phyloP scores from a whole-genome alignment of 179 eudicot species.

The Gypsophila paniculata region DNA sequence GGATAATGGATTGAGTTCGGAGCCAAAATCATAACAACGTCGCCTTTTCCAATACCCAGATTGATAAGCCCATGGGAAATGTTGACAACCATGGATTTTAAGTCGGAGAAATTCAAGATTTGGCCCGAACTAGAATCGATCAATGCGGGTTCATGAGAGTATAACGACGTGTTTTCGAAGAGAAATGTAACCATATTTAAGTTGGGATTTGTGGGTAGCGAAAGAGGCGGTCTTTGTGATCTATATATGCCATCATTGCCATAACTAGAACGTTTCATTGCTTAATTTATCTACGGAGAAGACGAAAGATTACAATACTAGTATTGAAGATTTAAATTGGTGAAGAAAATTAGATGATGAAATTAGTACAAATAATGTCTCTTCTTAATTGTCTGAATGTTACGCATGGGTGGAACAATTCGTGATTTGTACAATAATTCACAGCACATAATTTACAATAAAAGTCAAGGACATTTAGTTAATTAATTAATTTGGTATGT shows the following conservation, averaged over 20 bases:
- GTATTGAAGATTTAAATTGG: no score
- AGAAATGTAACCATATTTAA: slow-evolving; percentile 53
- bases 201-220: slow-evolving; percentile 34
- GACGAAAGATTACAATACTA: no score
- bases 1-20: slow-evolving; percentile 72
- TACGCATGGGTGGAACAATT: no score
- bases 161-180: slow-evolving; percentile 42
- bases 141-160: slow-evolving; percentile 50
- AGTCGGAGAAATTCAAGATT: slow-evolving; percentile 43
- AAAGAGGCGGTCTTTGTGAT: slow-evolving; percentile 42
- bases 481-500: no score
- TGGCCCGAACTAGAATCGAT: slow-evolving; percentile 52
- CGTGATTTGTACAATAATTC: no score
- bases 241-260: slow-evolving; percentile 56
- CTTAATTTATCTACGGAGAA: neutral
- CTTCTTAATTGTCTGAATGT: neutral
- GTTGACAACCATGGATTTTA: slow-evolving; percentile 47
- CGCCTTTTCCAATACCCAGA: slow-evolving; percentile 46
- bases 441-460: no score
- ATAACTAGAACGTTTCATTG: slow-evolving; percentile 51
- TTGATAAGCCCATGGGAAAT: slow-evolving; percentile 41
- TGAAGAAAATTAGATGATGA: no score
- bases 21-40: slow-evolving; percentile 64
- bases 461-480: no score
- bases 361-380: no score